A percentile compares a stretch with the other conserved stretches of the same genome.
Evolutionary conservation across 495 filamentous ascomycete genomes (phyloP).

Genomic region (Daldinia caldariorum): DNA sequence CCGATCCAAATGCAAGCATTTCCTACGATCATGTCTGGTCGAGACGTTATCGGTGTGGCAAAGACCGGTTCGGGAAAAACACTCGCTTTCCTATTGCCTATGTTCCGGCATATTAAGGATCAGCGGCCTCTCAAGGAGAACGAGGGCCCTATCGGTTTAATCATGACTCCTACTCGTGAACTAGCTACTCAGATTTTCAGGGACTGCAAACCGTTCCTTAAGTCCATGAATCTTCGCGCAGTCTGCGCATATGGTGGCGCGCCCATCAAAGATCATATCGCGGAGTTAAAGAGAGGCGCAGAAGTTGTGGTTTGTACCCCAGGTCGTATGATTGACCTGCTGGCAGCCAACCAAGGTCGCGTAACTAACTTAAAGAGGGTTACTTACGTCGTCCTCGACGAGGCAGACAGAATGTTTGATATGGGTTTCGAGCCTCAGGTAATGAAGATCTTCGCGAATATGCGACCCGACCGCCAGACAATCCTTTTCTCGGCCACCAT

Average conservation of each 20-base stretch:
- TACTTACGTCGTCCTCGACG: slow-evolving; percentile 93
- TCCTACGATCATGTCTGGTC: slow-evolving; percentile 93
- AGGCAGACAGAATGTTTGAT: slow-evolving; percentile 99
- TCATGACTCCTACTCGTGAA: slow-evolving; percentile 96
- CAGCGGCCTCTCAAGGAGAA: slow-evolving; percentile 82
- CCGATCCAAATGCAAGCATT: slow-evolving; percentile 96
- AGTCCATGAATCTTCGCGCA: slow-evolving; percentile 85
- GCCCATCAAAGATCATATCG: slow-evolving; percentile 98
- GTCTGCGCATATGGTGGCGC: slow-evolving; percentile 97
- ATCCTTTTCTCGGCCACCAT: slow-evolving; percentile 97
- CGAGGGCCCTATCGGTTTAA: slow-evolving; percentile 87
- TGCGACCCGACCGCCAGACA: slow-evolving; percentile 90
- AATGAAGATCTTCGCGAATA: slow-evolving; percentile 92
- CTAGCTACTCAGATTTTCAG: slow-evolving; percentile 93
- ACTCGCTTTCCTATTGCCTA: slow-evolving; percentile 90
- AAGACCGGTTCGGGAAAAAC: slow-evolving; percentile 99
- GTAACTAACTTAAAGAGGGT: slow-evolving; percentile 90
- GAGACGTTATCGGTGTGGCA: slow-evolving; percentile 95
- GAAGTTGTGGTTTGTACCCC: slow-evolving; percentile 96
- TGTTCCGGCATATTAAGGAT: slow-evolving; percentile 98
- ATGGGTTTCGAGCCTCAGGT: slow-evolving; percentile 99
- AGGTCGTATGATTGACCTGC: slow-evolving; percentile 95
- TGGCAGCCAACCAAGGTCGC: slow-evolving; percentile 90
- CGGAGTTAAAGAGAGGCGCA: slow-evolving; percentile 91
- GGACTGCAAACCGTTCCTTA: slow-evolving; percentile 93